Evolutionary conservation across 768 basidiomycete genomes (phyloP), one percentile per base, ranked within the genome.

Genomic region (Termitomyces sp.): DNA sequence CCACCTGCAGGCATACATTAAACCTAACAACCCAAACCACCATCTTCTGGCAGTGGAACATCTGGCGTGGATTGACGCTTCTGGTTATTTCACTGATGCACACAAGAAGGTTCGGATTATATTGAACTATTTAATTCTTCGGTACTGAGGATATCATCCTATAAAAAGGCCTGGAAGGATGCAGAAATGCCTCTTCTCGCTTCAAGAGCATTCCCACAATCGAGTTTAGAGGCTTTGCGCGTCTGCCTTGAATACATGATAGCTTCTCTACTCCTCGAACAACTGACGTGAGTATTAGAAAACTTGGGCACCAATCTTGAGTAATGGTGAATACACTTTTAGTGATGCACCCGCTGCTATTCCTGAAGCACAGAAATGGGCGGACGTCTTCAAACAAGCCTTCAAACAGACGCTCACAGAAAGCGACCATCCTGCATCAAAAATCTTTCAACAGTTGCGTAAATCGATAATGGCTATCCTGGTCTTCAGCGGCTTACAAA

Each of bases 61-160:
- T n/a, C n/a, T 51, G 13, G 42, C 57, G 4, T 61, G 61, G 61
- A 61, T 61, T 6, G 57, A 61, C 11, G n/a, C 49, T 2, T 58
- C 57, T 3, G 15, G 42, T 4, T 54, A 55, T 41, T 52, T 58
- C 30, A 58, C 16, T 22, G 54, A 58, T 41, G 52, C 47, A 27
- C 57, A 61, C 15, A 58, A 61, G 46, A 45, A 55, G 53, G 60
- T 47, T 50, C 20, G 47, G 8, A 2, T 24, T 3, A 47, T 9
- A 39, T 8, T n/a, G n/a, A n/a, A n/a, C n/a, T n/a, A n/a, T n/a
- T n/a, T n/a, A n/a, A n/a, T n/a, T n/a, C n/a, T n/a, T n/a, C n/a
- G n/a, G n/a, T n/a, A n/a, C n/a, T n/a, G n/a, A n/a, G n/a, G n/a
- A n/a, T n/a, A n/a, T n/a, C n/a, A n/a, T n/a, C n/a, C n/a, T n/a